Percentiles rank a stretch among this genome's conserved stretches.
Conservation (phyloP, 1,284 basidiomycete species). For the Moesziomyces antarcticus region DNA sequence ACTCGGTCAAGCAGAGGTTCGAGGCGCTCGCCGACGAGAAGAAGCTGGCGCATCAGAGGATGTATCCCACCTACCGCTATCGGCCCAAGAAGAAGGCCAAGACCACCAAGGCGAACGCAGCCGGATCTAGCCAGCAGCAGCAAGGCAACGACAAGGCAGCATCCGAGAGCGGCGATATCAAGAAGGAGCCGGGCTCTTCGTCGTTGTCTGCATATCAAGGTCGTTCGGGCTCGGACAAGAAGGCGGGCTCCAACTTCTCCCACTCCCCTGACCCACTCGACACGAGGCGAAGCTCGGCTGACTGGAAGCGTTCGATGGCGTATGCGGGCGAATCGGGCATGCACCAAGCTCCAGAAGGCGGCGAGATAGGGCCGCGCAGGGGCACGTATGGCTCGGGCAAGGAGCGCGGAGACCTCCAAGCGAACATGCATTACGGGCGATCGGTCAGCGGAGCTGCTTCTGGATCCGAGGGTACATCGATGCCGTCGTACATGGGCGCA, state of each 20-base stretch:
- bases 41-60: constrained; percentile 72
- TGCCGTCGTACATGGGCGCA: constrained; percentile 13
- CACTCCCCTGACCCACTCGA: background rate
- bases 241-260: background rate
- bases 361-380: constrained; percentile 15
- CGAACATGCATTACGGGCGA: constrained; percentile 10
- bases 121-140: background rate
- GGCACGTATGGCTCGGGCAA: constrained; percentile 7
- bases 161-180: background rate
- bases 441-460: constrained; percentile 8
- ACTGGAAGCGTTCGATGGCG: constrained; percentile 6
- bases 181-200: constrained; percentile 1
- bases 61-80: constrained; percentile 47
- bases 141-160: background rate
- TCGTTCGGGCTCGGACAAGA: constrained; percentile 9
- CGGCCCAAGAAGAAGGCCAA: constrained; percentile 43
- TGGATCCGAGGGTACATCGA: constrained; percentile 2
- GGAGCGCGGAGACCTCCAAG: constrained; percentile 11
- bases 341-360: constrained; percentile 17
- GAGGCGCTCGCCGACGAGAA: constrained; percentile 77
- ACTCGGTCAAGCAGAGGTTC: constrained; percentile 74
- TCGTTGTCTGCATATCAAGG: constrained; percentile 15
- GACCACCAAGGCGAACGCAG: constrained; percentile 10
- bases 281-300: background rate
- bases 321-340: constrained; percentile 3